A percentile compares a stretch with the other conserved stretches of the same genome.
Conservation (phyloP, 1,139 yeast species). For the Magnusiomyces paraingens region DNA sequence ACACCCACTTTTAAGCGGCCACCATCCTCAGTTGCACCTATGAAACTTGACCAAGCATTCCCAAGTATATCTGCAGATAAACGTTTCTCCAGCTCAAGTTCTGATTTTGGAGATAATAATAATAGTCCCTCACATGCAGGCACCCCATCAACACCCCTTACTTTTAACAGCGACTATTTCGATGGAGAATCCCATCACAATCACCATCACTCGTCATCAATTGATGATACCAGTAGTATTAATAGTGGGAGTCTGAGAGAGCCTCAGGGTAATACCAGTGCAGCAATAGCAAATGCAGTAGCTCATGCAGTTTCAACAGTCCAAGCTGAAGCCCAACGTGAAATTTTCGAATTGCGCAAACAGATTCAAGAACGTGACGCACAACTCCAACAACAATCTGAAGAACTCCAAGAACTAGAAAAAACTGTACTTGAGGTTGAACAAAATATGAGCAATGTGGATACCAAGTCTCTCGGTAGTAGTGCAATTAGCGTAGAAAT, state of each 20-base stretch:
- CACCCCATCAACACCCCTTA: neutral
- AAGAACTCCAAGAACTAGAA: slow-evolving; percentile 28
- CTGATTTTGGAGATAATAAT: too few relatives aligned
- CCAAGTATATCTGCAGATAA: slow-evolving; percentile 6
- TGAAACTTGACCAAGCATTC: slow-evolving; percentile 5
- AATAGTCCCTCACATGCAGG: neutral
- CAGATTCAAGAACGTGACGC: slow-evolving; percentile 24
- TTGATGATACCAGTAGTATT: neutral
- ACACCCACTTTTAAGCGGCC: neutral
- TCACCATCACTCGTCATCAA: too few relatives aligned
- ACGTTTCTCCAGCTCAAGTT: too few relatives aligned
- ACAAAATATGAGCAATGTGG: slow-evolving; percentile 9
- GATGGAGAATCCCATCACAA: too few relatives aligned
- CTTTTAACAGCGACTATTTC: neutral
- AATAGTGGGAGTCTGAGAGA: neutral
- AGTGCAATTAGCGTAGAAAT: slow-evolving; percentile 1
- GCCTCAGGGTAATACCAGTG: neutral
- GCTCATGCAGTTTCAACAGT: slow-evolving; percentile 15
- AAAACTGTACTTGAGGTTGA: slow-evolving; percentile 30
- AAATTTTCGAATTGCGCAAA: slow-evolving; percentile 11
- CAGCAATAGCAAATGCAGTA: slow-evolving; percentile 13
- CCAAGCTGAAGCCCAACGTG: slow-evolving; percentile 13
- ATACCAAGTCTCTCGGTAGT: too few relatives aligned
- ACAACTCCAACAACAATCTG: slow-evolving; percentile 27
- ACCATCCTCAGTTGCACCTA: slow-evolving; percentile 1